Evolutionary conservation across 352 stramenopile genomes (phyloP), one percentile per base, ranked within the genome.

Genomic region (Pythium pyrilobum): DNA sequence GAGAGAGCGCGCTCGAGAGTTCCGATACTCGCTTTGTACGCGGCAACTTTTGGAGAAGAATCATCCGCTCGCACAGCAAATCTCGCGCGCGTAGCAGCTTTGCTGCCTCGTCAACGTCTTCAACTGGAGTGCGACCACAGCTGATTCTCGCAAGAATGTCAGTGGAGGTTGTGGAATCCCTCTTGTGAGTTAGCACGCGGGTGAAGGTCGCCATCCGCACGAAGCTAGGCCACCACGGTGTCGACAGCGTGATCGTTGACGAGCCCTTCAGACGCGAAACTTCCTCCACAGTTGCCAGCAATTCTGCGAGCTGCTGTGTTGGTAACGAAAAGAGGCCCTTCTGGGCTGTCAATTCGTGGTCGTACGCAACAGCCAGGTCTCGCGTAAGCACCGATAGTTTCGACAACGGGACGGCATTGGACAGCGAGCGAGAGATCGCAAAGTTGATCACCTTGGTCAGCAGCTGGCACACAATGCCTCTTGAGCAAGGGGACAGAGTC

Each of bases 1-100:
- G 77, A 25, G 78, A 84, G 5, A 91, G 23, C 1, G 64, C 67
- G 5, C 44, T 28, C 32, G 64, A 40, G 20, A 91, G 52, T 9
- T 79, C 68, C 2, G 54, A 45, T 21, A 83, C 44, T 40, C 69
- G 67, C n/a, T 49, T 56, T 4, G 81, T 91, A n/a, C 59, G 48
- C n/a, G 81, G 81, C 10, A 91, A 31, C 42, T 81, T 83, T 47
- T 91, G 81, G 18, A 91, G 43, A 27, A 91, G 47, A 15, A 91
- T 57, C 37, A 91, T 61, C 16, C 81, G 64, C 36, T 79, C 62
- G 16, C 56, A 65, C 27, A 75, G 76, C 21, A 81, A 62, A 37
- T 89, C 74, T 5, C 58, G 34, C 1, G 46, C 43, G 31, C 65
- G 57, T 9, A 82, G 50, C 4, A 51, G 38, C 16, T 46, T 44